Evolutionary conservation across 2,329 filamentous ascomycete species (phyloP), one percentile per base, ranked within the genome.

Genomic region (Phialocephala sp.): DNA sequence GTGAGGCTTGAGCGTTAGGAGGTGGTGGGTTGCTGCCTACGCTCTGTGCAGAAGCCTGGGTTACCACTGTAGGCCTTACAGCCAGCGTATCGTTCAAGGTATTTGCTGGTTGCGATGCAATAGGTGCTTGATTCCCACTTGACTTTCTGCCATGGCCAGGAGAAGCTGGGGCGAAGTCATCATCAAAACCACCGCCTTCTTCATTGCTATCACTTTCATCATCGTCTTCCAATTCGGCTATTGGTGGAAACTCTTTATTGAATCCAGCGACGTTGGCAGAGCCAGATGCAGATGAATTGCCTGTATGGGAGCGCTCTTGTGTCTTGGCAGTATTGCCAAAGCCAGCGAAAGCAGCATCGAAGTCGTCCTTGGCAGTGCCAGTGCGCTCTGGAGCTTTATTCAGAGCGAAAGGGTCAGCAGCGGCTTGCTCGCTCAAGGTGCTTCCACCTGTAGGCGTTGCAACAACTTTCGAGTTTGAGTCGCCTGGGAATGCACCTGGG

Each of bases 241-340:
- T 97, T 0, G 94, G 95, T 37, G 95, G 95, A 75, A 98, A 98
- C 76, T 98, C 95, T 24, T 87, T 84, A 74, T 89, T 85, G 72
- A 92, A 91, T 50, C 77, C 80, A 62, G 79, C 81, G 2, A 84
- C 76, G 22, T 81, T 80, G 1, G 80, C 74, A 67, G 84, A 84
- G 43, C 77, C 75, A n/a, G 77, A 74, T 15, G 72, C 71, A 50
- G 76, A 69, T 39, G 78, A 73, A 20, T 70, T 77, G 8, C 69
- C 72, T 56, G 75, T 83, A 61, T 80, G 81, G 67, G 82, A 82
- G 59, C 76, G 78, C 72, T 85, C 86, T 67, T 83, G 84, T 57
- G 82, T 79, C 57, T 80, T 83, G 61, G 83, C 82, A 72, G 77
- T 70, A 41, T 55, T 68, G 47, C 82, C 83, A 72, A 95, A 94